Percentiles rank a stretch among this genome's conserved stretches.
These are phyloP conservation scores for Clarireedia homoeocarpa DNA, from an alignment of 2,329 filamentous ascomycete genomes.

Conservation along the genomic window DNA sequence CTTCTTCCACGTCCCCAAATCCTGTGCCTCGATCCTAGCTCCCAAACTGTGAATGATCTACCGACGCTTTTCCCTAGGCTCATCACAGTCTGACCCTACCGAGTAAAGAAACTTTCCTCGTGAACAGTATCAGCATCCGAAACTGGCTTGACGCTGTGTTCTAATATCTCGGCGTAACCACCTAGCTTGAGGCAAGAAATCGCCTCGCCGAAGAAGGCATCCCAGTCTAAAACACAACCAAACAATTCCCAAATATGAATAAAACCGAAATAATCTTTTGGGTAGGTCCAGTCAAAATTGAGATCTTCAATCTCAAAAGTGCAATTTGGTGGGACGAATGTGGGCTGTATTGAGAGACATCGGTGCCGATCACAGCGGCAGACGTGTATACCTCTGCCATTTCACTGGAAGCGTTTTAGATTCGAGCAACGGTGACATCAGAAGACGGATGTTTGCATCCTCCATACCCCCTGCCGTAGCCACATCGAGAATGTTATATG, in stretches of 20 bases:
- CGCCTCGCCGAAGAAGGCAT: conserved; percentile 10
- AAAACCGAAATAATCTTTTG: conserved; percentile 22
- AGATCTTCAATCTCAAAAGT: conserved; percentile 57
- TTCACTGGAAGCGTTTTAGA: conserved; percentile 7
- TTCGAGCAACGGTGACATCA: conserved; percentile 10
- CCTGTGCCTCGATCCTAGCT: conserved; percentile 35
- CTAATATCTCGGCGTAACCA: conserved; percentile 39
- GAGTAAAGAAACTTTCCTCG: conserved; percentile 14
- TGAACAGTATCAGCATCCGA: conserved; percentile 32
- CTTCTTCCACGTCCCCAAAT: conserved; percentile 24
- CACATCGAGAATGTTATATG: conserved; percentile 31
- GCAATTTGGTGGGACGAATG: conserved; percentile 50
- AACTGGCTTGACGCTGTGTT: conserved; percentile 32
- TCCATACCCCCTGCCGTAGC: conserved; percentile 37
- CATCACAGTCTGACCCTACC: conserved; percentile 28
- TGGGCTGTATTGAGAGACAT: conserved; percentile 29
- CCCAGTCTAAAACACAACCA: conserved; percentile 20
- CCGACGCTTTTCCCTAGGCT: conserved; percentile 33
- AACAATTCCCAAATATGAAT: conserved; percentile 23
- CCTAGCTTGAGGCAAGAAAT: conserved; percentile 33
- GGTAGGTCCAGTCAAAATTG: conserved; percentile 17
- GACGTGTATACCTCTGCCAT: conserved; percentile 24
- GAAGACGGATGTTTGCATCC: conserved; percentile 24
- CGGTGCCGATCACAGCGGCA: conserved; percentile 24
- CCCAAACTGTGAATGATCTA: conserved; percentile 31